phyloP scores from a whole-genome alignment of 331 rosid species.

The Quercus lobata region DNA sequence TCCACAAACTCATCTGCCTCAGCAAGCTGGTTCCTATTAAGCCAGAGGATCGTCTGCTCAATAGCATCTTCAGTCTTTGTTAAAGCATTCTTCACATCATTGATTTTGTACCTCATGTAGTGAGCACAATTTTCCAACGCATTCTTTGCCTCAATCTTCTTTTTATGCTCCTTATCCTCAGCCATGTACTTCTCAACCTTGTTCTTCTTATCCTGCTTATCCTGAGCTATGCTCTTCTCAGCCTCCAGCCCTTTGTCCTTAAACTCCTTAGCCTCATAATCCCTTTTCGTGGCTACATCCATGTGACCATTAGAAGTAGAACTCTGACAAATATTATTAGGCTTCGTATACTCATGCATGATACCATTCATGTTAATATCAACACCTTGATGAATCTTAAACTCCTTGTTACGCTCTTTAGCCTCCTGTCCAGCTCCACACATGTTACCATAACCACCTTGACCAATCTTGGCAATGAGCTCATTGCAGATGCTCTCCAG shows the following conservation, averaged over 20 bases:
- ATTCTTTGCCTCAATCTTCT: no score
- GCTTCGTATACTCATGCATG: not conserved
- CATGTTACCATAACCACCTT: conserved; percentile 46
- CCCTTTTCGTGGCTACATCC: no score
- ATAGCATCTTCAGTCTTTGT: not conserved
- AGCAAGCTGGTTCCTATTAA: not conserved
- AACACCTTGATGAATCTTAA: no score
- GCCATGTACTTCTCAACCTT: conserved; percentile 43
- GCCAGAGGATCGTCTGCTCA: not conserved
- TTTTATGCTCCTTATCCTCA: no score
- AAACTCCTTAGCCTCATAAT: conserved; percentile 30
- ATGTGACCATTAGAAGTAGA: no score
- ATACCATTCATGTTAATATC: not conserved
- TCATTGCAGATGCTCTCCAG: conserved; percentile 65
- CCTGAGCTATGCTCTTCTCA: conserved; percentile 62
- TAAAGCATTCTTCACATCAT: not conserved
- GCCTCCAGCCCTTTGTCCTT: conserved; percentile 9
- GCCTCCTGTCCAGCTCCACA: conserved; percentile 55
- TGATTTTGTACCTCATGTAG: not conserved
- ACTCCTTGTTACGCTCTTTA: conserved; percentile 2
- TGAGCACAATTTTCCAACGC: conserved; percentile 37
- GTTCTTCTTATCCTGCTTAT: conserved; percentile 63
- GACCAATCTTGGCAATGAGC: conserved; percentile 63
- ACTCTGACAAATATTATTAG: no score
- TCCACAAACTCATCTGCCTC: not conserved